Conservation (phyloP, 2,329 filamentous ascomycete genomes). For the Colletotrichum sp. region DNA sequence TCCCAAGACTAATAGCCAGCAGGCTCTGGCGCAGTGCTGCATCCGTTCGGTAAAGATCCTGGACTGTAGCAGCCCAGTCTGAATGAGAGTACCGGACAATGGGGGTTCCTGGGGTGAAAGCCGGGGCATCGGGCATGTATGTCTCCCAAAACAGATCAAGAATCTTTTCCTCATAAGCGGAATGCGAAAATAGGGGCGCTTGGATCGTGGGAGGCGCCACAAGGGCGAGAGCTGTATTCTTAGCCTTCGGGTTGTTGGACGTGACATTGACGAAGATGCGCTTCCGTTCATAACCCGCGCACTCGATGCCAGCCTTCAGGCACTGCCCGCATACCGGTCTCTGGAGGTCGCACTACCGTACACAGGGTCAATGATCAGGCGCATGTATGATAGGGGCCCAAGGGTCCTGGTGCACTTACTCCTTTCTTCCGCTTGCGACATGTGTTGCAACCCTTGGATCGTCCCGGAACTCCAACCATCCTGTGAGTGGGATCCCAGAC, state of each 20-base stretch:
- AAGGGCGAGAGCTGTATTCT: neutral
- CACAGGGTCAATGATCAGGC: neutral
- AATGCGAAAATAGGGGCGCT: neutral
- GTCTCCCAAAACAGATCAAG: conserved; percentile 21
- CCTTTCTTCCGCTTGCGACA: conserved; percentile 24
- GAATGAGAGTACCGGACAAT: conserved; percentile 3
- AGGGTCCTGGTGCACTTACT: conserved; percentile 4
- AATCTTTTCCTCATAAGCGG: conserved; percentile 18
- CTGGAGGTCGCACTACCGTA: conserved; percentile 21
- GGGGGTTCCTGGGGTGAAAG: neutral
- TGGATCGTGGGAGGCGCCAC: neutral
- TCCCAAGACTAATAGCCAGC: conserved; percentile 25
- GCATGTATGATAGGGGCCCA: neutral
- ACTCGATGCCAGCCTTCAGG: conserved; percentile 15
- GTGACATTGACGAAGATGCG: conserved; percentile 23
- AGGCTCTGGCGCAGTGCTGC: conserved; percentile 14
- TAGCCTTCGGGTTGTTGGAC: neutral
- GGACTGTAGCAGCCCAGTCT: conserved; percentile 25
- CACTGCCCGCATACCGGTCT: conserved; percentile 24
- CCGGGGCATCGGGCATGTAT: conserved; percentile 16
- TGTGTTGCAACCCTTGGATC: conserved; percentile 24
- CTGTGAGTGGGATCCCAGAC: neutral
- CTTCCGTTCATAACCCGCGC: conserved; percentile 21
- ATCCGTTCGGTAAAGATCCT: conserved; percentile 24
- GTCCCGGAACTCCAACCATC: conserved; percentile 25